These are phyloP conservation scores for Hypholoma fasciculare DNA, from an alignment of 768 basidiomycete genomes.

Conservation along the genomic window DNA sequence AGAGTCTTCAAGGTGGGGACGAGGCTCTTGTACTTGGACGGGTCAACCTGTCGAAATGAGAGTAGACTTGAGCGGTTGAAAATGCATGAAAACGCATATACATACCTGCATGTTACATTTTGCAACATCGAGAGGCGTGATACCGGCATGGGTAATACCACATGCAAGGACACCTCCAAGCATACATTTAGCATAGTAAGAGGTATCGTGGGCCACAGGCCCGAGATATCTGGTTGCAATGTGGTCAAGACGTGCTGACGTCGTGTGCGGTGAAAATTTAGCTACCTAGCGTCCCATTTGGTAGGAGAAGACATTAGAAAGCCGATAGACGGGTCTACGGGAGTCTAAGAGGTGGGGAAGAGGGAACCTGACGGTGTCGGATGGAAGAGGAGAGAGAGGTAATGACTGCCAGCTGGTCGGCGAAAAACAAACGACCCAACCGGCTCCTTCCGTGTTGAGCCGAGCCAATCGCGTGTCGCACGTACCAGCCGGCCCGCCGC, in stretches of 20 bases:
- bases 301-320: constrained; percentile 47
- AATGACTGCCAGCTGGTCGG: constrained; percentile 20
- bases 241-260: constrained; percentile 3
- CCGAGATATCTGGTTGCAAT: constrained; percentile 54
- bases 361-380: constrained; percentile 20
- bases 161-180: constrained; percentile 87
- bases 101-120: constrained; percentile 92
- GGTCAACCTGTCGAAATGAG: constrained; percentile 57
- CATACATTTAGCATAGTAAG: constrained; percentile 85
- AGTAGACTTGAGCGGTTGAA: background rate
- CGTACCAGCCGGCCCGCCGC: constrained; percentile 16
- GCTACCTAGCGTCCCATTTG: constrained; percentile 79
- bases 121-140: constrained; percentile 85
- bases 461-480: constrained; percentile 37
- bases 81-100: constrained; percentile 3
- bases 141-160: constrained; percentile 85
- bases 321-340: constrained; percentile 22
- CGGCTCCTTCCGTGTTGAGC: constrained; percentile 38
- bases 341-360: constrained; percentile 25
- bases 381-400: constrained; percentile 22
- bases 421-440: constrained; percentile 26
- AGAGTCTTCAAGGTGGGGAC: constrained; percentile 61
- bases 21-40: constrained; percentile 73
- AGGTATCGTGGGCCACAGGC: constrained; percentile 71
- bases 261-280: background rate